These are phyloP conservation scores for Catharanthus roseus DNA, from an alignment of 257 asterid species.

Conservation along the genomic window DNA sequence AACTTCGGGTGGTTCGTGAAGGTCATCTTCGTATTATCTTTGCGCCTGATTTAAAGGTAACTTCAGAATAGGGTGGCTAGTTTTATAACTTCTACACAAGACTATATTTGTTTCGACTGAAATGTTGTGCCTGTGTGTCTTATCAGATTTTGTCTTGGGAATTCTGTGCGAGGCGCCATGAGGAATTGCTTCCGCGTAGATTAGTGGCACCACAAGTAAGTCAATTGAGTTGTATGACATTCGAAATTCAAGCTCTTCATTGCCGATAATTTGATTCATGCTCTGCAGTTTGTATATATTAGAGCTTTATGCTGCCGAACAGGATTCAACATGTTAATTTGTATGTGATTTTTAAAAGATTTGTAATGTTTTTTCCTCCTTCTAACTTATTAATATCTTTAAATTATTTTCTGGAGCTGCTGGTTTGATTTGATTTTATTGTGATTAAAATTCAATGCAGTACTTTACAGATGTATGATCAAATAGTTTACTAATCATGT, in stretches of 20 bases:
- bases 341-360: not conserved
- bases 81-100: not conserved
- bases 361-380: not conserved
- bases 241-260: not conserved
- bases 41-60: slow-evolving; percentile 89
- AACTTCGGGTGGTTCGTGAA: slow-evolving; percentile 94
- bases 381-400: not conserved
- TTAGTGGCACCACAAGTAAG: slow-evolving; percentile 90
- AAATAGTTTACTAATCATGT: not conserved
- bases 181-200: slow-evolving; percentile 93
- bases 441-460: not conserved
- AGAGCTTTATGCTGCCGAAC: not conserved
- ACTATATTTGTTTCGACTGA: not conserved
- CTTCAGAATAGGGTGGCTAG: not conserved
- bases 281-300: not conserved
- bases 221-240: slow-evolving; percentile 3
- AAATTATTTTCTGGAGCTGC: not conserved
- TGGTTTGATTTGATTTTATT: too few relatives aligned
- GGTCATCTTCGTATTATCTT: slow-evolving; percentile 93
- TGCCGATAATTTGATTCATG: not conserved
- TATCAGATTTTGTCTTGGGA: slow-evolving; percentile 91
- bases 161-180: slow-evolving; percentile 93
- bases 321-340: not conserved
- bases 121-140: slow-evolving; percentile 3
- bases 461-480: not conserved